Base-by-base conservation (phyloP, 441 rosid species). In the Brassica balearica region DNA sequence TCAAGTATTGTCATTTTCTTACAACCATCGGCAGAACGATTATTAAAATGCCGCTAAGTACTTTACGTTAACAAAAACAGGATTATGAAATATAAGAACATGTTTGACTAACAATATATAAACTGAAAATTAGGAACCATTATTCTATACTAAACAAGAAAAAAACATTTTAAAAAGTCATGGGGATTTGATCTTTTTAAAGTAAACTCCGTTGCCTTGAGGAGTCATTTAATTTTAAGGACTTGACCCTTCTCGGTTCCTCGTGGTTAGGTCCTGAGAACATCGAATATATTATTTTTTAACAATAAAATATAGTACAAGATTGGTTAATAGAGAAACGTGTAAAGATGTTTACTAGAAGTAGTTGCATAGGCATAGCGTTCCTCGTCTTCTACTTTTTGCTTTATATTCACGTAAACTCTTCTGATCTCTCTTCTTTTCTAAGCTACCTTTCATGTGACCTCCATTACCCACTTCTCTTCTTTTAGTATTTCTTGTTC, bases 371-470 rank as follows among this genome's bases (percentile, higher is more conserved):
- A 46, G 53, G 60, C 60, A 68, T 65, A 77, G 66, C 20, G 72
- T 59, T 60, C 76, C 71, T 80, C 78, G 70, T 60, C 65, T 71
- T 58, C 81, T 60, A 63, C 84, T 69, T 38, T 36, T 62, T 32
- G 78, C 75, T 69, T 68, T 73, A 73, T 76, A 68, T 68, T 64
- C 72, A 63, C 71, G 74, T 73, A 15, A 68, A 68, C 20, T 55
- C 60, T 55, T 15, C 60, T 8, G 60, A 29, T 77, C 25, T 65
- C 63, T 65, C 66, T 66, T 78, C 68, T 72, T 78, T 78, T 72
- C 69, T 78, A 78, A 72, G 77, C 77, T 78, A 78, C 4, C 73
- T 46, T 72, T 78, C 81, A 72, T 78, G 81, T 72, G 81, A 78
- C 72, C 67, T 72, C 77, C 72, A 71, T 72, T 46, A 65, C 68